Conservation (phyloP, 2,329 filamentous ascomycete species). For the Boeremia lycopersici region DNA sequence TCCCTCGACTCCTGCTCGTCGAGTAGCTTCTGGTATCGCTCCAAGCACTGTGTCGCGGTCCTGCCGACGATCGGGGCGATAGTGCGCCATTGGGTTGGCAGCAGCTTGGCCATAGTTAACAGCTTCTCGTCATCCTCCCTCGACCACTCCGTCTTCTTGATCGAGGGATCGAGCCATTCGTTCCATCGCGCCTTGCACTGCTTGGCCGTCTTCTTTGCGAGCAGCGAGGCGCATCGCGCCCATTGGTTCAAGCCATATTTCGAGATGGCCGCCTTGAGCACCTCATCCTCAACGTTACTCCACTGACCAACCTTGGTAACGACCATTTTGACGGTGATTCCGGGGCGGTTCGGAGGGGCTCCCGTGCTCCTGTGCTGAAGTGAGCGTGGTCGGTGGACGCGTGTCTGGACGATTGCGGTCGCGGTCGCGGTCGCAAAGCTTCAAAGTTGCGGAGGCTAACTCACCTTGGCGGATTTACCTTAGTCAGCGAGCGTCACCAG, state of each 20-base stretch:
- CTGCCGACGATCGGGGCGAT: slow-evolving; percentile 96
- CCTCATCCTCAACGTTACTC: slow-evolving; percentile 85
- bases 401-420: slow-evolving; percentile 1
- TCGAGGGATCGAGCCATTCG: slow-evolving; percentile 97
- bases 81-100: slow-evolving; percentile 99
- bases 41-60: slow-evolving; percentile 95
- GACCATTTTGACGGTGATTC: slow-evolving; percentile 55
- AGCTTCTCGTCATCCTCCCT: slow-evolving; percentile 98
- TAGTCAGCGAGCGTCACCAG: slow-evolving; percentile 7
- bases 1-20: slow-evolving; percentile 95
- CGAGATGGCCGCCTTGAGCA: slow-evolving; percentile 76
- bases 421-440: slow-evolving; percentile 27
- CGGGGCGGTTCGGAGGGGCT: neutral
- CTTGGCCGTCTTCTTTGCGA: slow-evolving; percentile 96
- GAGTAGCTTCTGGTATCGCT: slow-evolving; percentile 93
- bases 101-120: slow-evolving; percentile 93
- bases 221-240: slow-evolving; percentile 95
- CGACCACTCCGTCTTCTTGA: slow-evolving; percentile 99
- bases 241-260: slow-evolving; percentile 69
- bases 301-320: slow-evolving; percentile 71
- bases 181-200: slow-evolving; percentile 99
- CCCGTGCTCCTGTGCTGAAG: slow-evolving; percentile 5
- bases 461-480: slow-evolving; percentile 23
- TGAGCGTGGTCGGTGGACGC: slow-evolving; percentile 21
- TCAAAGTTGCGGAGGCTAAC: slow-evolving; percentile 23